phyloP scores from a whole-genome alignment of 106 monocot species.

The Vanilla planifolia region DNA sequence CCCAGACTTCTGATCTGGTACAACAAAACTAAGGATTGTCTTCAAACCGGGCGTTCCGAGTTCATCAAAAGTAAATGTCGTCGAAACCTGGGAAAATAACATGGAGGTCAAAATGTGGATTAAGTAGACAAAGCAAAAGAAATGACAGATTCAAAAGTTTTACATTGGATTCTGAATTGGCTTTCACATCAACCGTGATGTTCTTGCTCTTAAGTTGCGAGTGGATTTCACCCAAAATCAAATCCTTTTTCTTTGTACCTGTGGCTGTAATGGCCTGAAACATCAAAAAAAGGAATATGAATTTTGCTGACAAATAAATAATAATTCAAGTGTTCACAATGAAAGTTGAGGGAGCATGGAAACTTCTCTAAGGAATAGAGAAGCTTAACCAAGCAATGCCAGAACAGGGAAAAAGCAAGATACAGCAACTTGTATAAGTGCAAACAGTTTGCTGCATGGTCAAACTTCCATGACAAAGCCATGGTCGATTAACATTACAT shows the following conservation, averaged over 20 bases:
- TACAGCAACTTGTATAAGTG: no score
- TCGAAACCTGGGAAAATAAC: conserved; percentile 16
- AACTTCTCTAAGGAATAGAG: no score
- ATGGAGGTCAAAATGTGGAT: not conserved
- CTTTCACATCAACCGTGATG: conserved; percentile 57
- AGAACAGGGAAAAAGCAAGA: no score
- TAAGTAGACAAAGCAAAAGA: not conserved
- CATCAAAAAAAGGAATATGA: not conserved
- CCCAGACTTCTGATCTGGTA: conserved; percentile 86
- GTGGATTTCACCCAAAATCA: conserved; percentile 57
- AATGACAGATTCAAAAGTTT: not conserved
- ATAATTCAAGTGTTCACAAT: no score
- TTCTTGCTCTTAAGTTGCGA: conserved; percentile 68
- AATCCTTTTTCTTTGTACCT: conserved; percentile 58
- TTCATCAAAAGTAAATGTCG: conserved; percentile 60
- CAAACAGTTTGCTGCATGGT: no score
- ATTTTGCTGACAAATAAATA: not conserved
- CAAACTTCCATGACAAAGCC: no score
- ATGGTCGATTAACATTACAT: no score
- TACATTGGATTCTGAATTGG: conserved; percentile 64
- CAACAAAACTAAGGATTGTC: conserved; percentile 64
- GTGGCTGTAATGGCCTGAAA: conserved; percentile 60
- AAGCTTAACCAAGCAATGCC: no score
- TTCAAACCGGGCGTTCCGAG: conserved; percentile 58
- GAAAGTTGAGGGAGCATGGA: no score